These are phyloP conservation scores for Trichosporon sp. DNA, from an alignment of 1,284 basidiomycete species.

Conservation along the genomic window DNA sequence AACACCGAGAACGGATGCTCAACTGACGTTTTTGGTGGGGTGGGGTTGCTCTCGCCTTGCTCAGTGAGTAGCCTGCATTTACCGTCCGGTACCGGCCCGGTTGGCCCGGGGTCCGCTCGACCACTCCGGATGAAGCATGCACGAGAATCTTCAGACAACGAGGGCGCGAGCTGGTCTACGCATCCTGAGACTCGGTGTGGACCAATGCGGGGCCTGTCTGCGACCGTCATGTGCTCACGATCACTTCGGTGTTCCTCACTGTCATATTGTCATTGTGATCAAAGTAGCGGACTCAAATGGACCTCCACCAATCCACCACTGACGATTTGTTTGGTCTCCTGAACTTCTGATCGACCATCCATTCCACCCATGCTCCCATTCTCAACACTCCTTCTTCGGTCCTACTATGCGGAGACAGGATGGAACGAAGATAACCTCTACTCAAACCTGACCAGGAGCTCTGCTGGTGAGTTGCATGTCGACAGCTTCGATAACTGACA, in stretches of 20 bases:
- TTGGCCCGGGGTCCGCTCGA: conserved; percentile 1
- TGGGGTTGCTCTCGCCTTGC: neutral
- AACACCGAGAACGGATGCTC: neutral
- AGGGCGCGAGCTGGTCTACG: neutral
- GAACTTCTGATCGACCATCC: conserved; percentile 4
- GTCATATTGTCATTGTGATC: neutral
- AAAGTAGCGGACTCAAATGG: neutral
- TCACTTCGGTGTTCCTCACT: neutral
- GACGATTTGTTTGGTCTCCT: conserved; percentile 15
- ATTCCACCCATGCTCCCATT: conserved; percentile 59
- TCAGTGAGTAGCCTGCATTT: conserved; percentile 15
- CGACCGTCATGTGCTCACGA: neutral
- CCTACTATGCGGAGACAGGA: conserved; percentile 84
- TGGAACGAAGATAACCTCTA: conserved; percentile 98
- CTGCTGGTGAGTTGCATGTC: conserved; percentile 66
- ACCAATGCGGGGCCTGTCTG: neutral
- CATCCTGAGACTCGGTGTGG: neutral
- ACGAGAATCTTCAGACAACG: neutral
- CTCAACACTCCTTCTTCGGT: conserved; percentile 81
- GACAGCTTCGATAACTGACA: conserved; percentile 35
- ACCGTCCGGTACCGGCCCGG: conserved; percentile 20
- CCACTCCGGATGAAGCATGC: conserved; percentile 12
- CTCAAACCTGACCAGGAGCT: conserved; percentile 83
- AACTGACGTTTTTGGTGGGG: conserved; percentile 13
- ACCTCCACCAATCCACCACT: conserved; percentile 4